Evolutionary conservation across 305 asterid genomes (phyloP).

Genomic region (Fraxinus velutina): DNA sequence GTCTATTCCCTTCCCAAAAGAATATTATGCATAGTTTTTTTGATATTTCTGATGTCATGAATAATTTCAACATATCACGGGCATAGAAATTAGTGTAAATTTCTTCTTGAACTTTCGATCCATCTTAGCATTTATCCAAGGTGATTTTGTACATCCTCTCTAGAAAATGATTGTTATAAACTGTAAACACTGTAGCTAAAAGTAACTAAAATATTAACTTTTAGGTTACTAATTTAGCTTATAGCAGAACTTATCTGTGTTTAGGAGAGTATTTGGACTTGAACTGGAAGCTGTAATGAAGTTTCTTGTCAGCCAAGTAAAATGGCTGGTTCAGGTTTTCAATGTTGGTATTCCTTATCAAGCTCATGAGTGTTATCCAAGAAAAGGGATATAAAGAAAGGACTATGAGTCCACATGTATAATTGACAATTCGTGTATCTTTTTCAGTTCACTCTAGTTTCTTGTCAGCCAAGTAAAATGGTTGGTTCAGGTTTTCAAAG

Average conservation of each 20-base stretch:
- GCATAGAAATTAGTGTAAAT: background rate
- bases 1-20: background rate
- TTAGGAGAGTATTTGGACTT: background rate
- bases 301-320: background rate
- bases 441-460: background rate
- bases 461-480: background rate
- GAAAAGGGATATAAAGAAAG: background rate
- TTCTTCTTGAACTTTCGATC: background rate
- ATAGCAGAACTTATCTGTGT: background rate
- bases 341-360: background rate
- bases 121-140: background rate
- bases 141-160: background rate
- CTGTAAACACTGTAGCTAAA: background rate
- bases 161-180: background rate
- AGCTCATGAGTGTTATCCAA: background rate
- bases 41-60: background rate
- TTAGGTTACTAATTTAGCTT: background rate
- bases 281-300: background rate
- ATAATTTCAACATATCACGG: background rate
- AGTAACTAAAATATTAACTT: background rate
- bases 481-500: background rate
- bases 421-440: background rate
- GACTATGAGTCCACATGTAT: background rate
- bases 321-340: background rate
- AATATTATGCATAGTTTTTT: background rate